Conservation (phyloP, 2,329 filamentous ascomycete species). For the Aspergillus sergii region DNA sequence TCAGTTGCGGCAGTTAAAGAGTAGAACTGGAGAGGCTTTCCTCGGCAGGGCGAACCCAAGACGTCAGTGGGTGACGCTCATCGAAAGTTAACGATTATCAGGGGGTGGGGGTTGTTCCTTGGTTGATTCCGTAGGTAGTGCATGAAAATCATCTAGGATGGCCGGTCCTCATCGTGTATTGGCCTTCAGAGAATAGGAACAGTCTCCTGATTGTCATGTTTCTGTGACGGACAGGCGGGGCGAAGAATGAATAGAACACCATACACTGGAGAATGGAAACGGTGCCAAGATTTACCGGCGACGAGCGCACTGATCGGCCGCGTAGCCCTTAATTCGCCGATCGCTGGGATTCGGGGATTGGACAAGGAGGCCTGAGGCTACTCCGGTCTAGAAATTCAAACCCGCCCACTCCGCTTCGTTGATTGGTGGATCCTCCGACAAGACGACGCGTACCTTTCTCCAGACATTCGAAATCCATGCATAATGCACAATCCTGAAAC, state of each 20-base stretch:
- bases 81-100: constrained; percentile 27
- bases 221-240: constrained; percentile 4
- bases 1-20: constrained; percentile 2
- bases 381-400: constrained; percentile 18
- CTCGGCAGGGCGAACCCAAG: constrained; percentile 6
- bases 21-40: not conserved
- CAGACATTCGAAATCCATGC: not conserved
- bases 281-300: constrained; percentile 27
- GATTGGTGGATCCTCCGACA: constrained; percentile 1
- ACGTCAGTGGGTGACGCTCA: constrained; percentile 32
- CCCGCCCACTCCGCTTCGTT: not conserved
- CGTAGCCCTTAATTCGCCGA: constrained; percentile 20
- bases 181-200: not conserved
- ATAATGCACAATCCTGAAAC: constrained; percentile 3
- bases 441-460: constrained; percentile 10
- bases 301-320: constrained; percentile 20
- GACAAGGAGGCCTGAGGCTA: constrained; percentile 1
- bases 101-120: constrained; percentile 16
- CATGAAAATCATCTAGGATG: not conserved
- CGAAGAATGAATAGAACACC: not conserved
- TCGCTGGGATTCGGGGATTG: constrained; percentile 16
- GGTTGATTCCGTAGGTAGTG: not conserved
- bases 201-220: constrained; percentile 6
- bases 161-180: not conserved
- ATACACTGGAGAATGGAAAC: constrained; percentile 11